These are phyloP conservation scores for Aspergillus saccharolyticus DNA, from an alignment of 495 filamentous ascomycete species.

Conservation along the genomic window DNA sequence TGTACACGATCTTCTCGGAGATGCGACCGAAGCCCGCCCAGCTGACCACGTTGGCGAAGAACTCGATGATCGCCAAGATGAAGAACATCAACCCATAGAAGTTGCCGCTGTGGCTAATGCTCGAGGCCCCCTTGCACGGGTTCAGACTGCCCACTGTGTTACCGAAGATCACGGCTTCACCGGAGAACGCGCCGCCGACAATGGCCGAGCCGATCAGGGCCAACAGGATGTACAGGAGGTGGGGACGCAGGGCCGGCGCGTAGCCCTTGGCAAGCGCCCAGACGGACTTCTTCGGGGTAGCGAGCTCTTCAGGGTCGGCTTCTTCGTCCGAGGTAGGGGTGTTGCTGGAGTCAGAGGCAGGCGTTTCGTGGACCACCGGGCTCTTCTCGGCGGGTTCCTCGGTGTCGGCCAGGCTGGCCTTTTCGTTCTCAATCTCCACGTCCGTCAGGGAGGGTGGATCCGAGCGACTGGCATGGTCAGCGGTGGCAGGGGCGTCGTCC, in stretches of 20 bases:
- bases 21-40: slow-evolving; percentile 48
- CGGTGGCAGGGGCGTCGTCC: slow-evolving; percentile 15
- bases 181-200: slow-evolving; percentile 45
- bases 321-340: slow-evolving; percentile 18
- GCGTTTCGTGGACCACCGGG: slow-evolving; percentile 10
- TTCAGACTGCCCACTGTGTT: slow-evolving; percentile 44
- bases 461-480: slow-evolving; percentile 22
- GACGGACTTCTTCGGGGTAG: slow-evolving; percentile 26
- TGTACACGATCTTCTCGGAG: slow-evolving; percentile 49
- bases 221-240: slow-evolving; percentile 32
- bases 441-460: slow-evolving; percentile 24
- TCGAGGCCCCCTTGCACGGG: slow-evolving; percentile 34
- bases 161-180: slow-evolving; percentile 51
- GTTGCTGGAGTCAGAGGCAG: slow-evolving; percentile 14
- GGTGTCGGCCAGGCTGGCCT: slow-evolving; percentile 11
- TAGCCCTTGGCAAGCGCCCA: slow-evolving; percentile 32
- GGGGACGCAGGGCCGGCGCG: slow-evolving; percentile 30
- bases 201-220: slow-evolving; percentile 37
- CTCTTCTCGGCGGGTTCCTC: slow-evolving; percentile 7
- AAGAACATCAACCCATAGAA: slow-evolving; percentile 55
- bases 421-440: slow-evolving; percentile 22
- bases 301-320: slow-evolving; percentile 20
- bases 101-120: slow-evolving; percentile 35
- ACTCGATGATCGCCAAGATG: slow-evolving; percentile 47
- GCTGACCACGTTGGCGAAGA: slow-evolving; percentile 48